Percentiles rank a stretch among this genome's conserved stretches.
Conservation (phyloP, 768 basidiomycete species). For the Termitomyces sp. region DNA sequence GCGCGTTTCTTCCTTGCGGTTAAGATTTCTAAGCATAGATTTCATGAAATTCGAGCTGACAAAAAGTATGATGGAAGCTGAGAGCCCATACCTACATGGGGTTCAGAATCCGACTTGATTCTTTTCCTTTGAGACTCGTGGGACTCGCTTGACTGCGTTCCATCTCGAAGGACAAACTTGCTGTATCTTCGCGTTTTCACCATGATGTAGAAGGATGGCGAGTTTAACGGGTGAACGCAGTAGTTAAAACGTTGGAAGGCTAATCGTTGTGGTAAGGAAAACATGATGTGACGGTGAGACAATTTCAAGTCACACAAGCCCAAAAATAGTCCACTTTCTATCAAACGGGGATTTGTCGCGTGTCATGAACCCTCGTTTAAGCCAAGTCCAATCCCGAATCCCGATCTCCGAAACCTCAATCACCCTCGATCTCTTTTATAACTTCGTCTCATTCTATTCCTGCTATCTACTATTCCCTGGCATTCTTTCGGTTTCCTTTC, state of each 20-base stretch:
- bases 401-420: no score
- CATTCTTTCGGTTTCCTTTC: no score
- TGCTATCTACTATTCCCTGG: no score
- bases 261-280: background rate
- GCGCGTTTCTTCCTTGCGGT: conserved; percentile 9
- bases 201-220: background rate
- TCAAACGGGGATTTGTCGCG: no score
- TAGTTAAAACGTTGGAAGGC: background rate
- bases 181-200: conserved; percentile 8
- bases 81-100: background rate
- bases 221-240: background rate
- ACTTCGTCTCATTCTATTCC: no score
- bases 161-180: background rate
- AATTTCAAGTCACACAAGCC: no score
- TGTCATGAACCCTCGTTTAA: no score
- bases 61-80: background rate
- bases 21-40: background rate
- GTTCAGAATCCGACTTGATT: conserved; percentile 6
- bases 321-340: no score
- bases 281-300: background rate
- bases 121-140: conserved; percentile 5
- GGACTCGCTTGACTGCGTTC: background rate
- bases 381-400: no score
- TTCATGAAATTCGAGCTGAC: background rate
- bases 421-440: no score